Evolutionary conservation across 345 rosid genomes (phyloP), one percentile per base, ranked within the genome.

Genomic region (Psidium guajava): DNA sequence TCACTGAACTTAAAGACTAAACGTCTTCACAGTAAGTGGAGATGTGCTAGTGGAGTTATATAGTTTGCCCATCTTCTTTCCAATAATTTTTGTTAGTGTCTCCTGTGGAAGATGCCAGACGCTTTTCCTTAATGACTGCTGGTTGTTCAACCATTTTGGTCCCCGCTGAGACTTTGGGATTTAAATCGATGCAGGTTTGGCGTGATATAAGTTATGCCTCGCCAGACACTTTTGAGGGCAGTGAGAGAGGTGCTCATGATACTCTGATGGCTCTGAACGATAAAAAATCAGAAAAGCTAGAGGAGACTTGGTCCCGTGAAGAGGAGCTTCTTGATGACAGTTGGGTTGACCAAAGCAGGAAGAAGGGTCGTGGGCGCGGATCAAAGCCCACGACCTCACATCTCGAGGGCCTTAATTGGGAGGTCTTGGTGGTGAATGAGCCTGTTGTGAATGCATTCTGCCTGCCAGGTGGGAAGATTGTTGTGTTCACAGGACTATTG

Each of bases 401-500:
- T 87, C 91, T 97, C 75, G 98, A 93, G 25, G 98, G 96, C 36
- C 87, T 96, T 64, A 93, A 92, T 82, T 97, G 99, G 99, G 99
- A 96, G 91, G 91, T 97, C 54, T 85, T 96, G 90, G 98, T 97
- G 83, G 96, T 94, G 87, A 90, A 97, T 49, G 94, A 95, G 69
- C 94, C 97, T 84, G 87, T 90, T 54, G 92, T 94, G 50, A 94
- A 96, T 86, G 99, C 99, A 51, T 91, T 96, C 82, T 96, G 98
- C 86, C 89, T 95, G 85, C 99, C 99, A 51, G 98, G 95, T 80
- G 99, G 98, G 82, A 95, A 96, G 90, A 94, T 97, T 85, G 99
- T 96, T 36, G 97, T 97, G 18, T 96, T 93, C 85, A 92, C 98
- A 4, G 99, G 99, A 28, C 88, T 97, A 90, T 90, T 96, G n/a